Percentiles rank a stretch among this genome's conserved stretches.
Conservation (phyloP, 305 asterid genomes). For the Euphrasia arctica region DNA sequence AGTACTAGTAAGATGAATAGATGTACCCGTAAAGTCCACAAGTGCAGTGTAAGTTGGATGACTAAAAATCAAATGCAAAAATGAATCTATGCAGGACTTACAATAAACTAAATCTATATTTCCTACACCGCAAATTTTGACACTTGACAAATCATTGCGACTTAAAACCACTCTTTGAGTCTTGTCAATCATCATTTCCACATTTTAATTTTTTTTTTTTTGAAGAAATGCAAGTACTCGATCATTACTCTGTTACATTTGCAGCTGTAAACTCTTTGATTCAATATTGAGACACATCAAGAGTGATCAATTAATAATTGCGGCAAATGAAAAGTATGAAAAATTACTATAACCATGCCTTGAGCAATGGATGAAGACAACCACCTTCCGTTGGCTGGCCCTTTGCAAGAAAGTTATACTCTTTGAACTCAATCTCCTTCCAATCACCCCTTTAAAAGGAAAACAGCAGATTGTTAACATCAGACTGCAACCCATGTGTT, state of each 20-base stretch:
- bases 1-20: too few species aligned
- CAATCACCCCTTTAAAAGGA: slow-evolving; percentile 71
- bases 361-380: slow-evolving; percentile 83
- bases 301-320: neutral
- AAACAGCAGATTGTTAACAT: slow-evolving; percentile 17
- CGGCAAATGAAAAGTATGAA: slow-evolving; percentile 21
- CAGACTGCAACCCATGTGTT: slow-evolving; percentile 1
- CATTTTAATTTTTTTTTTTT: too few species aligned
- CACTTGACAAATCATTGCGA: too few species aligned
- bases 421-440: slow-evolving; percentile 88
- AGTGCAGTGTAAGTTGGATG: too few species aligned
- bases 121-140: too few species aligned
- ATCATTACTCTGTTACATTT: slow-evolving; percentile 4
- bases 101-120: too few species aligned
- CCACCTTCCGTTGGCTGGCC: slow-evolving; percentile 98
- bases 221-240: neutral
- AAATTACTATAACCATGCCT: slow-evolving; percentile 46
- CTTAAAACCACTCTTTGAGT: slow-evolving; percentile 4
- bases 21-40: too few species aligned
- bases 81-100: too few species aligned
- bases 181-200: neutral
- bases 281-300: slow-evolving; percentile 11
- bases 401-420: slow-evolving; percentile 88
- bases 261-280: neutral
- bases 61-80: too few species aligned